A percentile compares a stretch with the other conserved stretches of the same genome.
Conservation (phyloP, 495 filamentous ascomycete genomes). For the Podospora didyma region DNA sequence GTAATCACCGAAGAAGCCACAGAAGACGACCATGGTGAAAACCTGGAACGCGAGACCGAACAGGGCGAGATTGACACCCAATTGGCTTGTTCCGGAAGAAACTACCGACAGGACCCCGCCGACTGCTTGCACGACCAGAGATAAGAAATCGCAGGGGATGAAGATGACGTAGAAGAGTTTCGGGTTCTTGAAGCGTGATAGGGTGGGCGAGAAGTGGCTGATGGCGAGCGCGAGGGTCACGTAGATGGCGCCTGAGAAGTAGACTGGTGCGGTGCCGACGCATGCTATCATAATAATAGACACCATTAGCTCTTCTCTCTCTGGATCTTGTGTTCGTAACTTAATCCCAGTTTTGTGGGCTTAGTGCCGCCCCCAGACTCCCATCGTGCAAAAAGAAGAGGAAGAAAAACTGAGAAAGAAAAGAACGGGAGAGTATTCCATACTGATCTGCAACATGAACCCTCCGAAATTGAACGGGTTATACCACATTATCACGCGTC, state of each 20-base stretch:
- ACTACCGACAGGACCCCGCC: conserved; percentile 44
- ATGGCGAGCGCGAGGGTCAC: conserved; percentile 40
- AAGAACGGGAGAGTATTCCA: conserved; percentile 9
- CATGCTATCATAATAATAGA: conserved; percentile 30
- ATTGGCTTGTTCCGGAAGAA: conserved; percentile 18
- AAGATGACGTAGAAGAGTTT: conserved; percentile 49
- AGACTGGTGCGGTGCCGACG: conserved; percentile 49
- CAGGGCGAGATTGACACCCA: conserved; percentile 48
- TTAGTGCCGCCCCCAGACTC: no score
- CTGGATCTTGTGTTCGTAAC: no score
- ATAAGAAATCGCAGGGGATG: conserved; percentile 51
- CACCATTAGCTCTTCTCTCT: not conserved
- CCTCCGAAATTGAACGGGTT: conserved; percentile 38
- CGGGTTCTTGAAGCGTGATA: conserved; percentile 45
- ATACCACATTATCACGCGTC: conserved; percentile 36
- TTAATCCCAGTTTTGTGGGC: no score
- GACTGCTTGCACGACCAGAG: conserved; percentile 45
- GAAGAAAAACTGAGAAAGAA: not conserved
- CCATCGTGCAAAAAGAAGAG: no score
- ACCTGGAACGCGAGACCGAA: conserved; percentile 45
- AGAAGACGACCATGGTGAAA: conserved; percentile 39
- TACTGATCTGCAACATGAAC: conserved; percentile 42
- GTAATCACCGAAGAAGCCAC: conserved; percentile 38
- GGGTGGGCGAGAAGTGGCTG: conserved; percentile 33
- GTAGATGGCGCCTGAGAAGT: conserved; percentile 52